phyloP scores from a whole-genome alignment of 257 asterid genomes.

The Solanum dulcamara region DNA sequence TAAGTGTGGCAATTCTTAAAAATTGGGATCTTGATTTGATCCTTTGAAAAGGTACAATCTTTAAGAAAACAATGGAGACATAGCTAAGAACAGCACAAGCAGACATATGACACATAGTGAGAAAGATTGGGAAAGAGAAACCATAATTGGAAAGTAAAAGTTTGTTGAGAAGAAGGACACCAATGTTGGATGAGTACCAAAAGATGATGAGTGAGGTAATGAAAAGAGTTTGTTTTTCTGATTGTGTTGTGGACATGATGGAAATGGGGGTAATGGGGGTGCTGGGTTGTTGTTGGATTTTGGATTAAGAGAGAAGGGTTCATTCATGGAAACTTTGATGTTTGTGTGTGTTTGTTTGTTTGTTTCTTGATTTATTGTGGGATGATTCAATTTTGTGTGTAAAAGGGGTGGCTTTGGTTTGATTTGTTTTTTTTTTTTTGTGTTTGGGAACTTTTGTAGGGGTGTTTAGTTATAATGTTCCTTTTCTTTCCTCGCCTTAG shows the following conservation, averaged over 20 bases:
- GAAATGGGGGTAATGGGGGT: not conserved
- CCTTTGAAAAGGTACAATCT: constrained; percentile 69
- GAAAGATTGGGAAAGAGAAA: constrained; percentile 69
- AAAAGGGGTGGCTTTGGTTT: not conserved
- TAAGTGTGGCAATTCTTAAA: constrained; percentile 57
- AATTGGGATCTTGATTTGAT: constrained; percentile 79
- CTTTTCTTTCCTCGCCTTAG: not conserved
- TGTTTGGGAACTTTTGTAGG: not conserved
- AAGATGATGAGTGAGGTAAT: constrained; percentile 42
- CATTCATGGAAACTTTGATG: not conserved
- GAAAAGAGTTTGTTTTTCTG: constrained; percentile 37
- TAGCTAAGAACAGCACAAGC: constrained; percentile 91
- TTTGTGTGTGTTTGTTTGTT: not conserved
- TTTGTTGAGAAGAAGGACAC: constrained; percentile 90
- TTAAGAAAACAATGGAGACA: constrained; percentile 61
- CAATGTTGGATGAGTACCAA: constrained; percentile 85
- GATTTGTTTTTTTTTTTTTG: not conserved
- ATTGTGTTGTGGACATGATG: constrained; percentile 18
- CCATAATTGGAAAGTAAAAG: constrained; percentile 78
- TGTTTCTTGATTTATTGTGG: not conserved
- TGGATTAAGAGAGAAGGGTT: not conserved
- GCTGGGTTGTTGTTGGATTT: constrained; percentile 9
- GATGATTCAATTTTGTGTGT: not conserved
- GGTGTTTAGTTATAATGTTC: not conserved
- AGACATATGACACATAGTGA: constrained; percentile 98